These are phyloP conservation scores for Clarireedia hainanense DNA, from an alignment of 2,329 filamentous ascomycete species.

Conservation along the genomic window DNA sequence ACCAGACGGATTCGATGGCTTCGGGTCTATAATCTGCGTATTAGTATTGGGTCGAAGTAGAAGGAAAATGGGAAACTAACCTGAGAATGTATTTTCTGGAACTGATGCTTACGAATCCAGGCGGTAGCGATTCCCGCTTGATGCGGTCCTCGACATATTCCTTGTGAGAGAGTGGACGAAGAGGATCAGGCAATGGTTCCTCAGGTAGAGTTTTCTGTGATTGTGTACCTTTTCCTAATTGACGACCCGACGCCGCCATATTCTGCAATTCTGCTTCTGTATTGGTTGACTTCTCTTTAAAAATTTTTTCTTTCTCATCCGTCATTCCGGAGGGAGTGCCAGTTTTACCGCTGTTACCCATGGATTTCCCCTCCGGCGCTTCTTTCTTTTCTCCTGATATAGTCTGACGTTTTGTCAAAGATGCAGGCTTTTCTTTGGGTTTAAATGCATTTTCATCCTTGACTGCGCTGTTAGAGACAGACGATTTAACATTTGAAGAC, in stretches of 20 bases:
- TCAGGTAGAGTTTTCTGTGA: conserved; percentile 3
- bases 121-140: conserved; percentile 37
- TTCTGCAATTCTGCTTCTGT: conserved; percentile 18
- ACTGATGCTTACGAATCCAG: conserved; percentile 42
- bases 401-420: conserved; percentile 6
- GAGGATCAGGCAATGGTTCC: conserved; percentile 16
- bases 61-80: conserved; percentile 34
- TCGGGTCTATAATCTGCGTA: conserved; percentile 37
- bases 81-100: conserved; percentile 51
- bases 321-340: neutral
- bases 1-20: conserved; percentile 82
- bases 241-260: conserved; percentile 12
- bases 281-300: conserved; percentile 10
- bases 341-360: neutral
- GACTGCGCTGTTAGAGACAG: neutral
- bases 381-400: neutral
- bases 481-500: neutral
- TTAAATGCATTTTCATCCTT: neutral
- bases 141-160: conserved; percentile 45
- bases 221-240: conserved; percentile 6
- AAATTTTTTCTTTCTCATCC: neutral
- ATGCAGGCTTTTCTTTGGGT: neutral
- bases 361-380: neutral
- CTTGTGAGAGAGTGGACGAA: conserved; percentile 37
- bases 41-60: conserved; percentile 12